phyloP scores from a whole-genome alignment of 208 protist genomes.

The Borovskyia barvae region DNA sequence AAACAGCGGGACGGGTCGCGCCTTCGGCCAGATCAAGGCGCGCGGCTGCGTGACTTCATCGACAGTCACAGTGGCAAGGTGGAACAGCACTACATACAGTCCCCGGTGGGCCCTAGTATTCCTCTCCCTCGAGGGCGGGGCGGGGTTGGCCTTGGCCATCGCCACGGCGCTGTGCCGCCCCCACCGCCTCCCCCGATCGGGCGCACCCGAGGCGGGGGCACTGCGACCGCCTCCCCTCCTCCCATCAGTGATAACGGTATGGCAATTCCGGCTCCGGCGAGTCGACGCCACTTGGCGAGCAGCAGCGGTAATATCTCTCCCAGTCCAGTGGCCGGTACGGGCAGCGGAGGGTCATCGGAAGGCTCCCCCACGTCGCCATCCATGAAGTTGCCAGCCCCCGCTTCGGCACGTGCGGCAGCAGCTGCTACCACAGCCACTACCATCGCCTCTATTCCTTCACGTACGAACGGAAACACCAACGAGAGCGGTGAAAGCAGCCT shows the following conservation, averaged over 20 bases:
- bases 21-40: conserved; percentile 56
- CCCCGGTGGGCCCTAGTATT: conserved; percentile 15
- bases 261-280: conserved; percentile 39
- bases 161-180: conserved; percentile 5
- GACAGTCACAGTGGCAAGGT: conserved; percentile 17
- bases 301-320: conserved; percentile 2
- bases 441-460: too few relatives aligned
- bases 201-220: conserved; percentile 7
- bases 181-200: conserved; percentile 13
- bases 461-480: background rate
- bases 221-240: background rate
- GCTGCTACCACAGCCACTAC: too few relatives aligned
- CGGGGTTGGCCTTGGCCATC: conserved; percentile 11
- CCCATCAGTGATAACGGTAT: conserved; percentile 7
- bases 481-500: conserved; percentile 3
- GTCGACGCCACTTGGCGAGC: conserved; percentile 19
- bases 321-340: background rate
- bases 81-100: background rate
- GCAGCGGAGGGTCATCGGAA: conserved; percentile 5
- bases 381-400: conserved; percentile 12
- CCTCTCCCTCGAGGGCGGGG: conserved; percentile 24
- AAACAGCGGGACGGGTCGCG: conserved; percentile 57
- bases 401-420: background rate
- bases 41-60: conserved; percentile 47
- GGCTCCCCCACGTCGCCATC: conserved; percentile 11